Conservation (phyloP, 345 rosid species). For the Citrus trifoliata region DNA sequence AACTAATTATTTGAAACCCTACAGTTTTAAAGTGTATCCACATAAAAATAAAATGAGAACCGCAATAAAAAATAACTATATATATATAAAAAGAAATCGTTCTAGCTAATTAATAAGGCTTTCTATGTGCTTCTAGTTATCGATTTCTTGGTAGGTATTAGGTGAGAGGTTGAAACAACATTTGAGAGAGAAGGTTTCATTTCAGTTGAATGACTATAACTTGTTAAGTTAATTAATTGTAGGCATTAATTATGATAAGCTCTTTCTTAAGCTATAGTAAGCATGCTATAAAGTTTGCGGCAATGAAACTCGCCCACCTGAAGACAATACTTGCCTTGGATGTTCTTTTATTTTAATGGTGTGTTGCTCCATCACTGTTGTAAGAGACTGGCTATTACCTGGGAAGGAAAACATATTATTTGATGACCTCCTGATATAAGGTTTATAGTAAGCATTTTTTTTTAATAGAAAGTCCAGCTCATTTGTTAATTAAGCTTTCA, state of each 20-base stretch:
- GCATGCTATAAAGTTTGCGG: not conserved
- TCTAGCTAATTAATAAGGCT: not conserved
- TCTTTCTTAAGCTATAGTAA: not conserved
- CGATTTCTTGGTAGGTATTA: not conserved
- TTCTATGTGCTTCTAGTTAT: not conserved
- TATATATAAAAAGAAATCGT: too few species aligned
- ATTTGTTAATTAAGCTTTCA: not conserved
- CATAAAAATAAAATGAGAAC: too few species aligned
- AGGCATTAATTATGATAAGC: not conserved
- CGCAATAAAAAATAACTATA: fast-evolving
- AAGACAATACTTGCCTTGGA: not conserved
- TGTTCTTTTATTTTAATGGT: not conserved
- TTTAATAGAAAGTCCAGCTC: not conserved
- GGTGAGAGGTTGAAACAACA: conserved; percentile 7
- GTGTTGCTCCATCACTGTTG: not conserved
- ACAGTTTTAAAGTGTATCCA: too few species aligned
- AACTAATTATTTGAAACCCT: fast-evolving
- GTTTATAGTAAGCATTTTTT: not conserved
- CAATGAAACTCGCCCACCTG: not conserved
- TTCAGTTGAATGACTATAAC: not conserved
- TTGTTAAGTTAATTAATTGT: not conserved
- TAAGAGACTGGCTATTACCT: too few species aligned
- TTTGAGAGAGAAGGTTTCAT: not conserved
- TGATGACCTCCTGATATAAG: not conserved
- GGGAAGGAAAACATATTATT: too few species aligned